A percentile compares a stretch with the other conserved stretches of the same genome.
Evolutionary conservation across 495 filamentous ascomycete genomes (phyloP).

Genomic region (Parathielavia hyrcaniae): DNA sequence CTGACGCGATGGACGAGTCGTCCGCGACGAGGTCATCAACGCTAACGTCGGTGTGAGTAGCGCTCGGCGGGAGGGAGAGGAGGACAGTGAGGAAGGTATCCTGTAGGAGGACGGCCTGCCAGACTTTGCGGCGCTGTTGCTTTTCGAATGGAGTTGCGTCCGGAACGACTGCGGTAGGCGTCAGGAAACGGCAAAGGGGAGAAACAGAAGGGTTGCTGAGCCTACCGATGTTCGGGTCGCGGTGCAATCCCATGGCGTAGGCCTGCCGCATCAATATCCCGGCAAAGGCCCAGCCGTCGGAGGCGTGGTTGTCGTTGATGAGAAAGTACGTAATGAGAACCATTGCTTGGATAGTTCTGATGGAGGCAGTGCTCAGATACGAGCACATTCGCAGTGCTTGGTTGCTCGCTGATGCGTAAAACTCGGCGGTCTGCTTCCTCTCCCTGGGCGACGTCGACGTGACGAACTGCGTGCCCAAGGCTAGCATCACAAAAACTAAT

Average conservation of each 20-base stretch:
- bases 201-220: neutral
- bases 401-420: constrained; percentile 67
- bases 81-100: constrained; percentile 74
- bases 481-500: constrained; percentile 62
- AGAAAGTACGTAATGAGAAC: constrained; percentile 67
- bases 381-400: constrained; percentile 61
- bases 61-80: constrained; percentile 60
- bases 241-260: constrained; percentile 68
- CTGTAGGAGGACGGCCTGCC: constrained; percentile 68
- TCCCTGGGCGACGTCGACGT: constrained; percentile 48
- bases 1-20: constrained; percentile 40
- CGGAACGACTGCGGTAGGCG: constrained; percentile 43
- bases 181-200: neutral
- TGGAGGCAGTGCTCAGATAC: constrained; percentile 60
- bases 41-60: constrained; percentile 65
- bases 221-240: constrained; percentile 60
- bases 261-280: constrained; percentile 64
- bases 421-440: constrained; percentile 63
- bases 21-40: constrained; percentile 58
- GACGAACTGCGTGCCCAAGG: constrained; percentile 67
- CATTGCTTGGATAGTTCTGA: constrained; percentile 67
- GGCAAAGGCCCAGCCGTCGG: constrained; percentile 68
- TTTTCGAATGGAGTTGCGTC: constrained; percentile 56
- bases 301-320: constrained; percentile 71
- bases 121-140: constrained; percentile 63